A percentile compares a stretch with the other conserved stretches of the same genome.
Evolutionary conservation across 1,139 yeast species (phyloP).

Genomic region (Sugiyamaella neomexicana): DNA sequence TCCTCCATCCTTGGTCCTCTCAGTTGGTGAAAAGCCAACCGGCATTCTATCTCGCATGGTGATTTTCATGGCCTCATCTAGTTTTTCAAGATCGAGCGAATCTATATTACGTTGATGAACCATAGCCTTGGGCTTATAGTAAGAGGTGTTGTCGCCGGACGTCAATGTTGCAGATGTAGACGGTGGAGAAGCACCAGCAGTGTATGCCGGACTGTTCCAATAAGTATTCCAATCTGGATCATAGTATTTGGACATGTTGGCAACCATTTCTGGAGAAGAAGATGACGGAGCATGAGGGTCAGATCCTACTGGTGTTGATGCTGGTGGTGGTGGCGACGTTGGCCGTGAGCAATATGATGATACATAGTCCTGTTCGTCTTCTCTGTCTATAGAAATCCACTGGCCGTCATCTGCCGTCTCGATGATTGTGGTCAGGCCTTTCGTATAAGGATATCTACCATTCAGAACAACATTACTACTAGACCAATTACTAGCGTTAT

Average conservation of each 20-base stretch:
- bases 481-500: not conserved
- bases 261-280: not conserved
- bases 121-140: not conserved
- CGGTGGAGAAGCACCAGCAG: not conserved
- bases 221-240: slow-evolving; percentile 6
- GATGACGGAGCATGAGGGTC: not conserved
- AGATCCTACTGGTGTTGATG: slow-evolving; percentile 12
- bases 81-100: slow-evolving; percentile 8
- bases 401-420: slow-evolving; percentile 10
- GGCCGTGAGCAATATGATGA: slow-evolving; percentile 1
- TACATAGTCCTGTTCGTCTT: not conserved
- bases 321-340: slow-evolving; percentile 12
- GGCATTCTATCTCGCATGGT: slow-evolving; percentile 19
- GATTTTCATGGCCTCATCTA: slow-evolving; percentile 18
- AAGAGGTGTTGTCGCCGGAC: slow-evolving; percentile 2
- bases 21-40: slow-evolving; percentile 3
- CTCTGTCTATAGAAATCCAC: slow-evolving; percentile 5
- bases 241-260: not conserved
- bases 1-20: not conserved
- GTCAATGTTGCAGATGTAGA: slow-evolving; percentile 5
- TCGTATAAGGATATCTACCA: slow-evolving; percentile 8
- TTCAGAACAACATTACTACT: not conserved
- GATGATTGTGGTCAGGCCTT: slow-evolving; percentile 8
- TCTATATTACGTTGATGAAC: not conserved
- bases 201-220: slow-evolving; percentile 3